A percentile compares a stretch with the other conserved stretches of the same genome.
These are phyloP conservation scores for Colletotrichum costaricense DNA, from an alignment of 2,329 filamentous ascomycete genomes.

Conservation along the genomic window DNA sequence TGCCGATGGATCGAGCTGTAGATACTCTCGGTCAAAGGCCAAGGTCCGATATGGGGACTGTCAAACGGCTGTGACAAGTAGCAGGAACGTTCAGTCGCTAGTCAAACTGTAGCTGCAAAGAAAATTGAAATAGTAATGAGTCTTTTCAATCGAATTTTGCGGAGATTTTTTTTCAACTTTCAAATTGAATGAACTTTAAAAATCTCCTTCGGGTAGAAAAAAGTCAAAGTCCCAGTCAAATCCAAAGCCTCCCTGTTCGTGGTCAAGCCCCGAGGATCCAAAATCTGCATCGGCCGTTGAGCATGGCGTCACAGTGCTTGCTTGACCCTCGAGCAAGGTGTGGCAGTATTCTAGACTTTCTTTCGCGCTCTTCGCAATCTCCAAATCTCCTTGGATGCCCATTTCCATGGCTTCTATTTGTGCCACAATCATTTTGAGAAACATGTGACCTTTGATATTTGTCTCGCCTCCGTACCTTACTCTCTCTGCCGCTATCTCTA, in stretches of 20 bases:
- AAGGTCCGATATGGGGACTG: too few species aligned
- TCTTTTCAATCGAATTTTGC: too few species aligned
- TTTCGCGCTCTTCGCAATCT: conserved; percentile 45
- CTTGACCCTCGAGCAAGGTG: conserved; percentile 41
- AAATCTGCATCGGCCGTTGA: conserved; percentile 12
- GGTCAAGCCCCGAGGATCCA: not conserved
- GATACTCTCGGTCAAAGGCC: too few species aligned
- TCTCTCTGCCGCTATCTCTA: not conserved
- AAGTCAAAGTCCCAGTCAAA: not conserved
- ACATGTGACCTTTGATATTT: not conserved
- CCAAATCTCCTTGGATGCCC: conserved; percentile 39
- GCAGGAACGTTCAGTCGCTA: too few species aligned
- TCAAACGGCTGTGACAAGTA: too few species aligned
- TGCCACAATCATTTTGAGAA: not conserved
- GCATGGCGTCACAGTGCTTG: conserved; percentile 2
- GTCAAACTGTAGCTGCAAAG: too few species aligned
- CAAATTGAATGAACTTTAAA: not conserved
- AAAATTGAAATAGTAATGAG: too few species aligned
- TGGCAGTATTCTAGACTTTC: conserved; percentile 47
- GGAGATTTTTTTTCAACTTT: not conserved
- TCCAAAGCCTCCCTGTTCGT: not conserved
- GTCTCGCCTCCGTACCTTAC: not conserved
- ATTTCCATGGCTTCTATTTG: conserved; percentile 46
- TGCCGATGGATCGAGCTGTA: too few species aligned
- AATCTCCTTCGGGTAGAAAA: not conserved